A percentile compares a stretch with the other conserved stretches of the same genome.
Evolutionary conservation across 345 rosid species (phyloP).

Genomic region (Schrenkiella parvula): DNA sequence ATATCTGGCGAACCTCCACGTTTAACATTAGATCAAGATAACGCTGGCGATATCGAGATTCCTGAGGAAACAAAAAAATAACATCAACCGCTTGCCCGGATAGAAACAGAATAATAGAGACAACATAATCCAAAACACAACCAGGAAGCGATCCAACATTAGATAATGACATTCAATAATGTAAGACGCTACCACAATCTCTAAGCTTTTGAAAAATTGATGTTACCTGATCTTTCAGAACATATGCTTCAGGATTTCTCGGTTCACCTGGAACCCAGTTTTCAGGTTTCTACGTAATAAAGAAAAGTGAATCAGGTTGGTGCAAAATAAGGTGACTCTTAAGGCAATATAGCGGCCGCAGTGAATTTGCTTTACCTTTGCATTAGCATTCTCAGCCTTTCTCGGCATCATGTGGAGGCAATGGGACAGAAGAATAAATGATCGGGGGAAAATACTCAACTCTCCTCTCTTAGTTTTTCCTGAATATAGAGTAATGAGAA

Average conservation of each 20-base stretch:
- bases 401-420: slow-evolving; percentile 98
- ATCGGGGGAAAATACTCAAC: slow-evolving; percentile 71
- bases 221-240: slow-evolving; percentile 86
- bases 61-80: slow-evolving; percentile 38
- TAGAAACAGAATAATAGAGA: background rate
- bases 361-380: slow-evolving; percentile 42
- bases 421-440: slow-evolving; percentile 66
- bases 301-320: slow-evolving; percentile 5
- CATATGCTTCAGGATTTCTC: slow-evolving; percentile 79
- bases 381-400: slow-evolving; percentile 35
- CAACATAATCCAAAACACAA: background rate
- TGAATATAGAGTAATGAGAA: slow-evolving; percentile 15
- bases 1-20: slow-evolving; percentile 67
- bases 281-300: slow-evolving; percentile 54
- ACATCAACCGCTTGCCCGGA: background rate
- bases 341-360: background rate
- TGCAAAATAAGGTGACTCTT: background rate
- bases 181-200: background rate
- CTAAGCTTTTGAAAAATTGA: background rate
- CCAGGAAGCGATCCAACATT: background rate
- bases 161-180: background rate
- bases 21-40: slow-evolving; percentile 88
- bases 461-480: slow-evolving; percentile 97
- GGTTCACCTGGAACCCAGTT: slow-evolving; percentile 63
- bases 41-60: slow-evolving; percentile 90